Evolutionary conservation across 768 basidiomycete species (phyloP).

Genomic region (Mycena capillaripes): DNA sequence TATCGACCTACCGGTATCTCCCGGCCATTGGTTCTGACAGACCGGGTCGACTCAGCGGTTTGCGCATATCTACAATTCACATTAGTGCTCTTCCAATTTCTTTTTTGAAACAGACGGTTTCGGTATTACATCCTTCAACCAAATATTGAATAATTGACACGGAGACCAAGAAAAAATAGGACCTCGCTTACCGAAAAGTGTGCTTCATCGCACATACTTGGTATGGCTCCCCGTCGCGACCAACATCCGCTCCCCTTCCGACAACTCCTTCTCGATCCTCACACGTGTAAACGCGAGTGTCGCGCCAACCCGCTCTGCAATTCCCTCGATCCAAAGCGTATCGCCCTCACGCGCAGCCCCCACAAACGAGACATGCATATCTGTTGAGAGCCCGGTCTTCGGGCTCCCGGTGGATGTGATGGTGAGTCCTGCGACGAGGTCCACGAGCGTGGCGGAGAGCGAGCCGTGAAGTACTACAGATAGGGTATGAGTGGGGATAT

Average conservation of each 20-base stretch:
- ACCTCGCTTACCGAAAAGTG: no score
- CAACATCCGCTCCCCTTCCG: slow-evolving; percentile 5
- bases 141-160: no score
- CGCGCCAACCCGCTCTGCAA: slow-evolving; percentile 30
- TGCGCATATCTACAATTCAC: no score
- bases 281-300: slow-evolving; percentile 35
- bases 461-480: slow-evolving; percentile 33
- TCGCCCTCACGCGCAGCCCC: slow-evolving; percentile 32
- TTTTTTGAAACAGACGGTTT: no score
- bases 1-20: no score
- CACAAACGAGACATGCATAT: slow-evolving; percentile 33
- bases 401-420: slow-evolving; percentile 25
- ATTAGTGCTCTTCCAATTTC: no score
- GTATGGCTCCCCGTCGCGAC: slow-evolving; percentile 36
- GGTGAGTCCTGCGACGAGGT: slow-evolving; percentile 33
- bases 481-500: neutral
- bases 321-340: slow-evolving; percentile 26
- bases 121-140: no score
- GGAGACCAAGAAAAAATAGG: no score
- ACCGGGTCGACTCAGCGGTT: no score
- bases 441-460: slow-evolving; percentile 33
- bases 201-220: slow-evolving; percentile 35
- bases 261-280: slow-evolving; percentile 25
- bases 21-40: no score
- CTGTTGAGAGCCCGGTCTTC: slow-evolving; percentile 35